Base-by-base conservation (phyloP, 345 rosid genomes). In the Pugionium dolabratum region DNA sequence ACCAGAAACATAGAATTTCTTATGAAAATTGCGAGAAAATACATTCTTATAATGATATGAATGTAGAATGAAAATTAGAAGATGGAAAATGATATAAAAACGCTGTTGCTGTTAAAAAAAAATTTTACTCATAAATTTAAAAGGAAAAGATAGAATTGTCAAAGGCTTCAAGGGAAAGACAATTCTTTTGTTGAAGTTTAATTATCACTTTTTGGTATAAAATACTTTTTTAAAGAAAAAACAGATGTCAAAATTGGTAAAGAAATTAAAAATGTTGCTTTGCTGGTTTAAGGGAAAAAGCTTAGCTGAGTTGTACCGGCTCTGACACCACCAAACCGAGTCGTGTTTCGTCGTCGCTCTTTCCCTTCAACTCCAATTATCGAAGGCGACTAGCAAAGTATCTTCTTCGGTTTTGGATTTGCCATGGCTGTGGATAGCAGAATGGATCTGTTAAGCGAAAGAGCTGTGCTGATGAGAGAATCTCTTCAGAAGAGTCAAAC, bases 401-500 rank as follows among this genome's bases (percentile, higher is more conserved):
- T 28, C 2, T 34, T 35, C 6, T 18, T 18, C 28, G 5, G 11
- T 33, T 66, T 30, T 66, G 2, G 41, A 50, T 77, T 84, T 71
- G 76, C 73, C 34, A 80, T 77, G 18, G 85, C 78, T 48, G 80
- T 76, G 9, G 80, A 64, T 41, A 82, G 79, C 35, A 70, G 63
- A 67, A 48, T 80, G 84, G 97, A 94, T 70, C 85, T 86, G 1
- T 85, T 88, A 32, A 81, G 83, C 59, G 90, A 90, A 42, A 83
- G 84, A 80, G 96, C 97, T 6, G 64, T 79, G 9, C 78, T 73
- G 79, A 94, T 94, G 95, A 81, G 89, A 42, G 84, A 80, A 57
- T 85, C 97, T 11, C 89, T 94, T 58, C 95, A 75, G 28, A 88
- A 84, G 76, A 86, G 95, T 78, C 97, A 94, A 77, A 87, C 83